Conservation (phyloP, 225 moss, liverwort and hornwort genomes). For the Pseudisothecium myosuroides region DNA sequence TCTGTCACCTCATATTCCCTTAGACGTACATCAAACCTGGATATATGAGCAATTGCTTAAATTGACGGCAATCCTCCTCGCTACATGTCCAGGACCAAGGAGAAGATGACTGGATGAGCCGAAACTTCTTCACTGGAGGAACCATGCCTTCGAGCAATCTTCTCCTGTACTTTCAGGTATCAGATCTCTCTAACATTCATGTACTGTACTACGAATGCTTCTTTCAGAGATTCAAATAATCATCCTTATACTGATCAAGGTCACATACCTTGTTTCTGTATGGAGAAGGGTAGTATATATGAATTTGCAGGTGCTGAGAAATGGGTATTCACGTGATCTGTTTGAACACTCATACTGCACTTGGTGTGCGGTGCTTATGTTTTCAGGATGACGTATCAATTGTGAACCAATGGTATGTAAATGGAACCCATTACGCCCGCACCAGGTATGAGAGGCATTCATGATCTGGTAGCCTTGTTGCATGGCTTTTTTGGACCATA, state of each 20-base stretch:
- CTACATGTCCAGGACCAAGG: conserved; percentile 49
- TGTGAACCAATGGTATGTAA: conserved; percentile 74
- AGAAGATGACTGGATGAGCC: conserved; percentile 94
- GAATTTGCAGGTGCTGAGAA: not conserved
- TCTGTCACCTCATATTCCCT: not conserved
- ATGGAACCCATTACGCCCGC: conserved; percentile 74
- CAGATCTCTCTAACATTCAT: not conserved
- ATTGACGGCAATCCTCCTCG: not conserved
- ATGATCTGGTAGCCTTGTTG: not conserved
- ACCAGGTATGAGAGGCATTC: conserved; percentile 54
- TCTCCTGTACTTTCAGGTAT: conserved; percentile 85
- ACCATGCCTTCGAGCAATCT: conserved; percentile 70
- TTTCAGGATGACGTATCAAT: conserved; percentile 79
- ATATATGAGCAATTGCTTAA: not conserved
- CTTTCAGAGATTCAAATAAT: not conserved
- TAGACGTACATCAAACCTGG: not conserved
- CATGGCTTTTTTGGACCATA: not conserved
- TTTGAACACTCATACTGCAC: not conserved
- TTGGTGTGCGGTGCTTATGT: not conserved
- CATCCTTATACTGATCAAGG: not conserved
- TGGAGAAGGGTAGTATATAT: not conserved
- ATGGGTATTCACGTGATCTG: not conserved
- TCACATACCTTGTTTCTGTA: not conserved
- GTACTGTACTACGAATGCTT: not conserved
- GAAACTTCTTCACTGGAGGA: conserved; percentile 97